Evolutionary conservation across 345 rosid genomes (phyloP).

Genomic region (Cardamine resedifolia): DNA sequence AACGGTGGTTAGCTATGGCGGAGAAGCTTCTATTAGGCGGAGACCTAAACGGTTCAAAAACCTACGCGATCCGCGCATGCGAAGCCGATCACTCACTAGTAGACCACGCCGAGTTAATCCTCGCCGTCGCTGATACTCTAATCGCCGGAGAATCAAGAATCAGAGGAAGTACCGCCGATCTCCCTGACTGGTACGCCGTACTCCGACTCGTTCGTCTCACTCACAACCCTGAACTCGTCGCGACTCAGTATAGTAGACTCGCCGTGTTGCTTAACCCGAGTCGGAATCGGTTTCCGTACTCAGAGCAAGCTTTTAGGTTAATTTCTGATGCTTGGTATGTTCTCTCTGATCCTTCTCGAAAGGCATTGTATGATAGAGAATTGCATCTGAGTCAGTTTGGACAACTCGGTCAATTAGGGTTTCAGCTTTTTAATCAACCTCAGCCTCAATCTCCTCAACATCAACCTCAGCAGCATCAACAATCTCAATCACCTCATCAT

Average conservation of each 20-base stretch:
- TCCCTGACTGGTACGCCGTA: conserved; percentile 71
- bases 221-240: conserved; percentile 61
- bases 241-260: conserved; percentile 75
- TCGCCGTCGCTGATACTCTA: conserved; percentile 84
- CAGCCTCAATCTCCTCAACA: conserved; percentile 20
- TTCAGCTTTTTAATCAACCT: conserved; percentile 38
- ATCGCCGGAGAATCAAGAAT: conserved; percentile 56
- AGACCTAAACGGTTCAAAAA: conserved; percentile 69
- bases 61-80: conserved; percentile 78
- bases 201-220: conserved; percentile 71
- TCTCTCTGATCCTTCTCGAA: conserved; percentile 62
- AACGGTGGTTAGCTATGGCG: conserved; percentile 70
- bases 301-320: conserved; percentile 67
- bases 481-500: conserved; percentile 10
- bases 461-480: conserved; percentile 9
- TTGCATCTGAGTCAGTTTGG: conserved; percentile 57
- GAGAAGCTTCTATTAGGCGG: conserved; percentile 73
- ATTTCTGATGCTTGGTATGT: conserved; percentile 83
- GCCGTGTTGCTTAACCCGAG: conserved; percentile 63
- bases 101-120: conserved; percentile 60
- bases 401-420: conserved; percentile 46
- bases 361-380: conserved; percentile 70
- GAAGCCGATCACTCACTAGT: conserved; percentile 68
- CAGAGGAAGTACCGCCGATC: conserved; percentile 27
- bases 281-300: conserved; percentile 56